These are phyloP conservation scores for Globomyces sp. DNA, from an alignment of 371 early-diverging fungal genomes.

Conservation along the genomic window DNA sequence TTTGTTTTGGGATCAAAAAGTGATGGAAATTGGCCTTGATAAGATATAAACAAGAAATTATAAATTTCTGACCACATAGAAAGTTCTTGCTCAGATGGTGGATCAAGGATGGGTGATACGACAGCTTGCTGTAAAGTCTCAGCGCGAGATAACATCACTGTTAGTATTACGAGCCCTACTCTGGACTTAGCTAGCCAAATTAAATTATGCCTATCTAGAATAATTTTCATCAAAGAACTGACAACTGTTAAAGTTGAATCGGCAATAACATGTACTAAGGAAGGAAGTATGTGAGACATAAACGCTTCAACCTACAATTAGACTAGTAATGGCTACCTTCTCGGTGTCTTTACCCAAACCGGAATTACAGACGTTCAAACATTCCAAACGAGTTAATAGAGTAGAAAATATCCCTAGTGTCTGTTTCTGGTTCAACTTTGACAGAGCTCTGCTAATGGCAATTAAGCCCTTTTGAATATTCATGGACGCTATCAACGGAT, in stretches of 20 bases:
- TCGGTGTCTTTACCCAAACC: constrained; percentile 40
- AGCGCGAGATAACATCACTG: constrained; percentile 85
- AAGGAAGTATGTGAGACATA: constrained; percentile 78
- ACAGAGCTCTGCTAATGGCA: constrained; percentile 77
- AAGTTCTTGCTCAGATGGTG: constrained; percentile 64
- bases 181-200: constrained; percentile 77
- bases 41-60: constrained; percentile 66
- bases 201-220: constrained; percentile 86
- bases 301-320: constrained; percentile 39
- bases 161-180: constrained; percentile 82
- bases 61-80: constrained; percentile 72
- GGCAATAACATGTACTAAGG: constrained; percentile 71
- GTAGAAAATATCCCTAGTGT: constrained; percentile 71
- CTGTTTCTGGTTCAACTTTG: constrained; percentile 75
- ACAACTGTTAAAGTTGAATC: constrained; percentile 82
- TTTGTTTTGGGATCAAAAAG: constrained; percentile 63
- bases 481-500: constrained; percentile 47
- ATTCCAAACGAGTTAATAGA: constrained; percentile 77
- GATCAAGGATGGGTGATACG: constrained; percentile 39
- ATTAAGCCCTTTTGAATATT: constrained; percentile 83
- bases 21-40: constrained; percentile 73
- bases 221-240: constrained; percentile 68
- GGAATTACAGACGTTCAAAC: constrained; percentile 76
- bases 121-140: constrained; percentile 77
- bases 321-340: constrained; percentile 59